Percentiles rank a stretch among this genome's conserved stretches.
Evolutionary conservation across 2,329 filamentous ascomycete species (phyloP).

Genomic region (Drechslerella coelobrocha): DNA sequence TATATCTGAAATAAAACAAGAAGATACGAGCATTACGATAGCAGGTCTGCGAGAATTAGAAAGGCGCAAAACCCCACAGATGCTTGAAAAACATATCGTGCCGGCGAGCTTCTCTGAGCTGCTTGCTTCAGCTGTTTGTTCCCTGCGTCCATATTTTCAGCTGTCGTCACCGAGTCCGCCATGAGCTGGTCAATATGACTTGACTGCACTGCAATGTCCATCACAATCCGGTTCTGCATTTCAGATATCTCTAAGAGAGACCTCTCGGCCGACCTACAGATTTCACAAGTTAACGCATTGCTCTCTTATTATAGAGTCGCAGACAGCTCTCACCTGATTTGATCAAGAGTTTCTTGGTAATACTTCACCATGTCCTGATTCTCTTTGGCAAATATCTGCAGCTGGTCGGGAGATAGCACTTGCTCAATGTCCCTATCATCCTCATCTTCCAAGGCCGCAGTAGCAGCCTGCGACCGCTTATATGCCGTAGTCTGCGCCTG

Average conservation of each 20-base stretch:
- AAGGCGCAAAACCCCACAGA: conserved; percentile 76
- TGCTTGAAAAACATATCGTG: conserved; percentile 80
- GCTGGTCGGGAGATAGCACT: conserved; percentile 79
- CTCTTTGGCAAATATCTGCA: conserved; percentile 91
- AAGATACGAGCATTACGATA: conserved; percentile 61
- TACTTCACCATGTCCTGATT: conserved; percentile 92
- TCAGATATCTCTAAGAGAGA: conserved; percentile 92
- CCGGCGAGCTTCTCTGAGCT: conserved; percentile 72
- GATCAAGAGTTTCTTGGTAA: conserved; percentile 90
- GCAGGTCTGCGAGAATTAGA: conserved; percentile 77
- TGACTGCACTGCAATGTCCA: conserved; percentile 82
- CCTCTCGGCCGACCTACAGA: conserved; percentile 77
- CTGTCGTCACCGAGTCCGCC: conserved; percentile 78
- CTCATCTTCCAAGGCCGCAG: conserved; percentile 52
- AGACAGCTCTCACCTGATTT: conserved; percentile 73
- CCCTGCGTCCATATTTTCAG: conserved; percentile 84
- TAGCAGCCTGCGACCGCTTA: conserved; percentile 52
- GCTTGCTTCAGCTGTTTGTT: conserved; percentile 92
- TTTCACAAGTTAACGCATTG: neutral
- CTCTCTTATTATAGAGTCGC: neutral
- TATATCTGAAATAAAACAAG: neutral
- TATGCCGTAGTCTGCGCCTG: conserved; percentile 49
- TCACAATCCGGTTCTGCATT: conserved; percentile 85
- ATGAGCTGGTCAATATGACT: conserved; percentile 90
- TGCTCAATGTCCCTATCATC: conserved; percentile 57